Base-by-base conservation (phyloP, 768 basidiomycete species). In the Agrocybe pediades region DNA sequence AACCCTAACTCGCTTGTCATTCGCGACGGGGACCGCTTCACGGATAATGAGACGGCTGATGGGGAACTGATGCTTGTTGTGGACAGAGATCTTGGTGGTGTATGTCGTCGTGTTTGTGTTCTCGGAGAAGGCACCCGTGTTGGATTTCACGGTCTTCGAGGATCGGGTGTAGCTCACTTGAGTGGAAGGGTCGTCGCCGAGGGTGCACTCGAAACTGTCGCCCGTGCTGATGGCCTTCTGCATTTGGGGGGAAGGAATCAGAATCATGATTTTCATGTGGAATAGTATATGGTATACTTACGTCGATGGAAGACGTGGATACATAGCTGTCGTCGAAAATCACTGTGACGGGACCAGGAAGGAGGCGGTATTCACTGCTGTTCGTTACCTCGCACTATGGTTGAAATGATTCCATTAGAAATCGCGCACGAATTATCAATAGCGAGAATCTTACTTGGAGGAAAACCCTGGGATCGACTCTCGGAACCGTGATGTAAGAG, bases 291-390 rank as follows among this genome's bases (percentile, higher is more conserved):
- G n/a, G 16, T 27, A 4, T 33, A 64, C 73, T 42, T 57, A 81
- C 79, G 9, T 58, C 58, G 47, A 84, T 79, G 1, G 63, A 66
- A 0, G 82, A 81, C 63, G 74, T 78, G n/a, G 83, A 78, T 3
- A 85, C 82, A 61, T 77, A 83, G 46, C 73, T 73, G 51, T 83
- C 81, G 58, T 86, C 78, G 52, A 85, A 61, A 60, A 85, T 82
- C 21, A 86, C 78, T 52, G 67, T 76, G 33, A 83, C 78, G 0
- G 74, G 69, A 0, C 85, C 85, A 7, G 80, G 71, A 2, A 87
- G 74, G 24, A 86, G 68, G 23, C 77, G 70, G 57, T 83, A 83
- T 47, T 82, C 80, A 62, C 80, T 83, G 41, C 74, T 79, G 58
- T 86, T 86, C 65, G 79, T 78, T 47, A 86, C 77, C 54, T 71